phyloP scores from a whole-genome alignment of 306 rosid species.

The Dalbergia oliveri region DNA sequence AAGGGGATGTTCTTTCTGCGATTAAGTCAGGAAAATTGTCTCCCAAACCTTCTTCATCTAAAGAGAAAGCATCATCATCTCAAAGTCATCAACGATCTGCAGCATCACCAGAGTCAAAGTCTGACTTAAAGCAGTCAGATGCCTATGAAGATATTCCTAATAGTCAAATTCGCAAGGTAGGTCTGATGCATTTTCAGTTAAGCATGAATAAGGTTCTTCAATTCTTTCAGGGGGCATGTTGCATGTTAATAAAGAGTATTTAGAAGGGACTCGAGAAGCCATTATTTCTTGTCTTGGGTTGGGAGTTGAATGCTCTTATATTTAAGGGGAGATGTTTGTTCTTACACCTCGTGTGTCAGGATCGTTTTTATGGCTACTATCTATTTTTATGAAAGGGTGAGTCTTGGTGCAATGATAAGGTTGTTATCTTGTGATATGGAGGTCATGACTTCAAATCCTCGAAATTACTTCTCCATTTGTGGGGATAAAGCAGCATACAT shows the following conservation, averaged over 20 bases:
- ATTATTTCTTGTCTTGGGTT: constrained; percentile 24
- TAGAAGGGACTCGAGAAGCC: constrained; percentile 14
- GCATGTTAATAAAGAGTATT: constrained; percentile 16
- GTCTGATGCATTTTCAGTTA: constrained; percentile 37
- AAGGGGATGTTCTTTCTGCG: constrained; percentile 92
- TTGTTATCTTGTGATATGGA: too few species aligned
- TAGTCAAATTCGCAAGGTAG: constrained; percentile 94
- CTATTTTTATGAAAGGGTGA: neutral
- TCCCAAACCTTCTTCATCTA: constrained; percentile 63
- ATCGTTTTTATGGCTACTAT: constrained; percentile 30
- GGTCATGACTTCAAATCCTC: too few species aligned
- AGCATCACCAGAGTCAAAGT: constrained; percentile 55
- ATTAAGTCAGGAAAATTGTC: constrained; percentile 78
- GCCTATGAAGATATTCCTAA: constrained; percentile 88
- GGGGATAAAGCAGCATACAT: too few species aligned
- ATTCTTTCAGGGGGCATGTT: constrained; percentile 34
- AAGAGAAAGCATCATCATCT: constrained; percentile 64
- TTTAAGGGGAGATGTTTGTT: constrained; percentile 2
- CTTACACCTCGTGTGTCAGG: constrained; percentile 18
- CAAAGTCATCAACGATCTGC: constrained; percentile 58
- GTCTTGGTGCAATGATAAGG: neutral
- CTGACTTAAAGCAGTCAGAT: constrained; percentile 64
- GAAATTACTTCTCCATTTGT: too few species aligned
- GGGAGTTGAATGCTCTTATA: constrained; percentile 35
- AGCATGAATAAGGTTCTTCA: constrained; percentile 22